These are phyloP conservation scores for Euphorbia tirucalli DNA, from an alignment of 345 rosid genomes.

Conservation along the genomic window DNA sequence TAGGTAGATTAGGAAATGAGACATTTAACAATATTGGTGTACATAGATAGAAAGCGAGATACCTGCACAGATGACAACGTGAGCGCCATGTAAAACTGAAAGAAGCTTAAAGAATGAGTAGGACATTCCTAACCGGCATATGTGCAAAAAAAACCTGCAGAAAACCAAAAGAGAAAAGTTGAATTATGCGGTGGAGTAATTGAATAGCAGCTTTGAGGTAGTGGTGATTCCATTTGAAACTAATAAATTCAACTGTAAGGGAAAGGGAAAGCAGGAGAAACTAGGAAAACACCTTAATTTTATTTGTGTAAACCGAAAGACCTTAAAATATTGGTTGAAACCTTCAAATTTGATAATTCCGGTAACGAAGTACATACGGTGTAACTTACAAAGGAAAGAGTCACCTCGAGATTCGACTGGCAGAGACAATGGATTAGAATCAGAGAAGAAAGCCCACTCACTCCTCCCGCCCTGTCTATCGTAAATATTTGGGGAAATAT, in stretches of 20 bases:
- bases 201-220: not conserved
- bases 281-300: not conserved
- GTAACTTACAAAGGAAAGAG: not conserved
- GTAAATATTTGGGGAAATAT: no score
- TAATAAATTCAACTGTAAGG: not conserved
- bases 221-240: not conserved
- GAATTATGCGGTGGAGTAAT: not conserved
- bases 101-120: not conserved
- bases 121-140: constrained; percentile 14
- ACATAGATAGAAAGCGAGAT: constrained; percentile 22
- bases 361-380: not conserved
- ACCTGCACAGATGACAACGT: constrained; percentile 18
- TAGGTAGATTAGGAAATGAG: not conserved
- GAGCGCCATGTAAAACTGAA: constrained; percentile 19
- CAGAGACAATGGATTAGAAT: no score
- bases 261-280: not conserved
- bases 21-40: not conserved
- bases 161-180: not conserved
- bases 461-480: not conserved
- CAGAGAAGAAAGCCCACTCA: not conserved
- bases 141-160: constrained; percentile 11
- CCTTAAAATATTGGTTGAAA: not conserved
- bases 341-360: not conserved
- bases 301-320: no score
- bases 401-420: not conserved